Percentiles rank a stretch among this genome's conserved stretches.
Conservation (phyloP, 73 alveolate genomes). For the Tetrahymena borealis region DNA sequence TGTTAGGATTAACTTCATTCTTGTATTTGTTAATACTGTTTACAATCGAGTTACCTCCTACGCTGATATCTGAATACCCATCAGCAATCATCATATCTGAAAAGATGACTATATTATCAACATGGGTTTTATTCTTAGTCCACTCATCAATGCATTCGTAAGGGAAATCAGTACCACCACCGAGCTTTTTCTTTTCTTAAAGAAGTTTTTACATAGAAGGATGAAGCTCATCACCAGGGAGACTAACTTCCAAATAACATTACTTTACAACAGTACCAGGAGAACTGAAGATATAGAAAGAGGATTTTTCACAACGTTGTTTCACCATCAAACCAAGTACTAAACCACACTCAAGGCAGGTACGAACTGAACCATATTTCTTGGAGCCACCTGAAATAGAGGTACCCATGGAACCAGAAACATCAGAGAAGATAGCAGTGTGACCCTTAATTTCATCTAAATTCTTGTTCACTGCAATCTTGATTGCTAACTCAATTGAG, state of each 20-base stretch:
- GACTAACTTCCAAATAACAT: not conserved
- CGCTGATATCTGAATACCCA: not conserved
- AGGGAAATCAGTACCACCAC: not conserved
- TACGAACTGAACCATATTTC: not conserved
- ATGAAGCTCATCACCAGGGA: not conserved
- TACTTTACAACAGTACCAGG: not conserved
- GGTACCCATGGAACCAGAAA: not conserved
- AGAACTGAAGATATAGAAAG: not conserved
- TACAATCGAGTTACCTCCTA: not conserved
- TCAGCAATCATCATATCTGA: not conserved
- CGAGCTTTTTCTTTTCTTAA: not conserved
- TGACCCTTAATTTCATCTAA: not conserved
- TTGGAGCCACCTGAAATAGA: conserved; percentile 18
- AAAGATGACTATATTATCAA: not conserved
- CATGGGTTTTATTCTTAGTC: not conserved
- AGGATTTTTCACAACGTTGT: not conserved
- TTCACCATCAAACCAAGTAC: not conserved
- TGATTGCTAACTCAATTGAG: conserved; percentile 11
- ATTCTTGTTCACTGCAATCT: conserved; percentile 19
- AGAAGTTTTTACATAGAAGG: not conserved
- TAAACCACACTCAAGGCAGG: not conserved
- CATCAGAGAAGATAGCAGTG: not conserved
- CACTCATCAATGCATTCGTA: not conserved
- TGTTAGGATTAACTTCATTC: not conserved
- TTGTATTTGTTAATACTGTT: not conserved